Conservation (phyloP, 192 early-diverging fungal species). For the Podila horticola region DNA sequence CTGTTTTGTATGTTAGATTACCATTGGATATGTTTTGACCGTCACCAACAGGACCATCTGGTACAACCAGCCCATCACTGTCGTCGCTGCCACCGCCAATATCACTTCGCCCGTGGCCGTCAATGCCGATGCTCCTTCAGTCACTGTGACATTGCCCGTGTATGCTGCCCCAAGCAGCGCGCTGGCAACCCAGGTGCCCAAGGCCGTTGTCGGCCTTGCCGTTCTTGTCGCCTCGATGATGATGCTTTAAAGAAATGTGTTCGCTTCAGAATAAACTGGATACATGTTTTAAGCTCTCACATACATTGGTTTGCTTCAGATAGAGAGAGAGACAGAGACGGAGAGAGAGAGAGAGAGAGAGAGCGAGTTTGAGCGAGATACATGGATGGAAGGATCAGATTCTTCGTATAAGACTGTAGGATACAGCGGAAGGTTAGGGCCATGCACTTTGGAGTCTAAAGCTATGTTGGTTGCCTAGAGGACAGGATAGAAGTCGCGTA, state of each 20-base stretch:
- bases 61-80: conserved; percentile 29
- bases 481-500: too few relatives aligned
- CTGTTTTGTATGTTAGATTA: conserved; percentile 10
- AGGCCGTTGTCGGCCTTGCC: conserved; percentile 15
- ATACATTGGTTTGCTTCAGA: too few relatives aligned
- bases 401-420: too few relatives aligned
- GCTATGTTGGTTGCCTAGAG: too few relatives aligned
- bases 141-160: conserved; percentile 20
- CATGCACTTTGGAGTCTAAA: too few relatives aligned
- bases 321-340: too few relatives aligned
- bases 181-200: conserved; percentile 20
- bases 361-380: too few relatives aligned
- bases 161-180: conserved; percentile 18
- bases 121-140: conserved; percentile 7
- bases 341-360: too few relatives aligned
- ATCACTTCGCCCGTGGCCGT: conserved; percentile 15
- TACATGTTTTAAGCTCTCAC: too few relatives aligned
- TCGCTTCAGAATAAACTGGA: neutral
- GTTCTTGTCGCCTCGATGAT: conserved; percentile 24
- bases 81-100: conserved; percentile 17
- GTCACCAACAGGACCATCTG: conserved; percentile 12
- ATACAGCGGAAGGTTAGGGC: too few relatives aligned
- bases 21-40: conserved; percentile 27
- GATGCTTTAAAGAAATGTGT: conserved; percentile 4
- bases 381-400: too few relatives aligned